Evolutionary conservation across 2,329 filamentous ascomycete species (phyloP), one percentile per base, ranked within the genome.

Genomic region (Bipolaris sorokiniana): DNA sequence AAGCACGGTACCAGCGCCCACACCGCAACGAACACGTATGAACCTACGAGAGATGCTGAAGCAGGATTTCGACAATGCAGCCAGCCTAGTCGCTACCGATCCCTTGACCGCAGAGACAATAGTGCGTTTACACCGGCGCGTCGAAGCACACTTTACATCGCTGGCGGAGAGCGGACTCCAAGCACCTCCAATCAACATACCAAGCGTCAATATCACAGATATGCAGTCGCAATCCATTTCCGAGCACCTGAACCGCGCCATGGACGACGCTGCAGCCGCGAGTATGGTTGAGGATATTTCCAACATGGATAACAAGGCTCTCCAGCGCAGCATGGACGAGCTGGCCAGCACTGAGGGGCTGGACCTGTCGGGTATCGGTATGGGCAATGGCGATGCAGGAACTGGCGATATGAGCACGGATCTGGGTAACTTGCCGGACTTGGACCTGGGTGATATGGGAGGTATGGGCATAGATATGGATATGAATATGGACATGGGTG

Each of bases 1-100:
- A 20, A 74, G 69, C 36, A 46, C 68, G 0, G 66, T 72, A 10
- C 63, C 71, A 16, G 59, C 66, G 15, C 59, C 69, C n/a, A 37
- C 61, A 10, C 61, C 66, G 16, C 69, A 67, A 26, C 70, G 69
- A 3, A 74, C 77, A 13, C 79, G 79, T 9, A 77, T 86, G n/a
- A 83, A 83, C 5, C 79, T 90, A 1, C 84, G 86, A 3, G 84
- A 86, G 47, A 82, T 85, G 34, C 80, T 91, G 34, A 83, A 83
- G 63, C 75, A 78, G 49, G 82, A 86, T 56, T 84, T 85, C 0
- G 84, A 87, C 59, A 81, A 84, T 41, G 88, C 84, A 54, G 82
- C 82, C 57, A 79, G 78, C 56, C 77, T 86, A 0, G 82, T 87
- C 36, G 82, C 83, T 65, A 78, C 77, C n/a, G 86, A 89, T 56